Conservation (phyloP, 2,329 filamentous ascomycete genomes). For the Pseudogymnoascus sp. region DNA sequence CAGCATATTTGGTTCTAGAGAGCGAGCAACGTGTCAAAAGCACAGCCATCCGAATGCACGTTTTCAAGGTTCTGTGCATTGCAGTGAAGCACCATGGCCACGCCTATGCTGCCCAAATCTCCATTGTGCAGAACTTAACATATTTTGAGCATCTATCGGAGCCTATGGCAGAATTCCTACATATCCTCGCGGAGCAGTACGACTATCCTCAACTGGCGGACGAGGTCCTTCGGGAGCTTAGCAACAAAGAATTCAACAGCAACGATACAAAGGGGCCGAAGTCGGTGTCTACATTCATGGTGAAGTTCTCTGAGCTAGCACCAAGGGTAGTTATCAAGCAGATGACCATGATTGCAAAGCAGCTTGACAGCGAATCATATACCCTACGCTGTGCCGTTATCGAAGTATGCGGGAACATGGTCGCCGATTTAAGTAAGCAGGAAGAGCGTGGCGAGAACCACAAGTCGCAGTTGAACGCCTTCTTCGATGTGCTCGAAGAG, state of each 20-base stretch:
- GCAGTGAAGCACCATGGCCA: slow-evolving; percentile 97
- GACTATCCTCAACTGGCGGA: slow-evolving; percentile 93
- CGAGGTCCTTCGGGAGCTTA: slow-evolving; percentile 86
- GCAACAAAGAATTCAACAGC: slow-evolving; percentile 95
- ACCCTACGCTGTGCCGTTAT: slow-evolving; percentile 89
- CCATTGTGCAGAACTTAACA: slow-evolving; percentile 92
- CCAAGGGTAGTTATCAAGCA: slow-evolving; percentile 93
- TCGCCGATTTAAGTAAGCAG: slow-evolving; percentile 80
- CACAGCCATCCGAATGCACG: slow-evolving; percentile 86
- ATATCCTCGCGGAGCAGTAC: slow-evolving; percentile 94
- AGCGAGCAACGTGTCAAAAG: slow-evolving; percentile 88
- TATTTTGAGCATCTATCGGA: slow-evolving; percentile 99
- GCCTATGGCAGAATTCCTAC: slow-evolving; percentile 96
- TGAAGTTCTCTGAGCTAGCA: slow-evolving; percentile 85
- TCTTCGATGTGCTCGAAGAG: slow-evolving; percentile 94
- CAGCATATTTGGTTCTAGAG: slow-evolving; percentile 88
- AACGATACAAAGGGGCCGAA: slow-evolving; percentile 95
- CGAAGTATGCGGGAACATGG: slow-evolving; percentile 93
- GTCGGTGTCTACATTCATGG: slow-evolving; percentile 87
- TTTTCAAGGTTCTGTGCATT: slow-evolving; percentile 93
- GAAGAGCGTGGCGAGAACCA: slow-evolving; percentile 87
- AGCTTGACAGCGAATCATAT: slow-evolving; percentile 95
- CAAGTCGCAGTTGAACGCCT: slow-evolving; percentile 91
- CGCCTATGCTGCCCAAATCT: slow-evolving; percentile 92
- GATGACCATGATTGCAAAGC: slow-evolving; percentile 89